Percentiles rank a stretch among this genome's conserved stretches.
phyloP scores from a whole-genome alignment of 495 filamentous ascomycete genomes.

The Penicillium malachiteum region DNA sequence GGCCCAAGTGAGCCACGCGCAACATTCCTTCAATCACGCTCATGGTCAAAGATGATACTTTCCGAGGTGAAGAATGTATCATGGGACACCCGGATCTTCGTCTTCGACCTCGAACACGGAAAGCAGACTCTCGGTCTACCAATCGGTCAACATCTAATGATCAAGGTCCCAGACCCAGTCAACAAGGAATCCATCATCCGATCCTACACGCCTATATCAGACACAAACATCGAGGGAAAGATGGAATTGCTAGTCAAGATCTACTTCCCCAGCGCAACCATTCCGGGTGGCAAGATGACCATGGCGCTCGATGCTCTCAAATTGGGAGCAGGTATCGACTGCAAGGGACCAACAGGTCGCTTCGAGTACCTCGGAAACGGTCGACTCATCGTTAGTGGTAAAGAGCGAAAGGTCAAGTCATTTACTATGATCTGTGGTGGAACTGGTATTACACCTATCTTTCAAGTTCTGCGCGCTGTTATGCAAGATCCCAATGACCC shows the following conservation, averaged over 20 bases:
- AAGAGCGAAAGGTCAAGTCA: slow-evolving; percentile 55
- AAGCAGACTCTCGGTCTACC: slow-evolving; percentile 76
- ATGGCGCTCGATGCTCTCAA: slow-evolving; percentile 72
- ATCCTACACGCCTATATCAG: slow-evolving; percentile 85
- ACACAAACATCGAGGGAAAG: slow-evolving; percentile 56
- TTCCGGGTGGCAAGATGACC: slow-evolving; percentile 80
- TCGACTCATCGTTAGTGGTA: slow-evolving; percentile 59
- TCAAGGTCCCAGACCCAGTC: slow-evolving; percentile 71
- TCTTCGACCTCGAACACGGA: slow-evolving; percentile 72
- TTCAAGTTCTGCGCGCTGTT: slow-evolving; percentile 79
- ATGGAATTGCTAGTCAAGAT: slow-evolving; percentile 82
- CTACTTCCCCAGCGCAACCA: slow-evolving; percentile 63
- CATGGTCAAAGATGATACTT: slow-evolving; percentile 71
- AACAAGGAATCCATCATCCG: slow-evolving; percentile 74
- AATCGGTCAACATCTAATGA: slow-evolving; percentile 85
- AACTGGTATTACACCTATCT: slow-evolving; percentile 88
- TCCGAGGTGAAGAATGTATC: slow-evolving; percentile 65
- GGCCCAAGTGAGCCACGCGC: slow-evolving; percentile 42
- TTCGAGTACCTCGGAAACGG: slow-evolving; percentile 79
- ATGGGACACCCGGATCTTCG: slow-evolving; percentile 81
- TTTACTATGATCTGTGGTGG: slow-evolving; percentile 93
- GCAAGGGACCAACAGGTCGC: slow-evolving; percentile 89
- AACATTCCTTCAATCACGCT: slow-evolving; percentile 67
- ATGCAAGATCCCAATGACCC: slow-evolving; percentile 58
- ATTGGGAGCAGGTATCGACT: slow-evolving; percentile 69